These are phyloP conservation scores for Penicillium frequentans DNA, from an alignment of 2,329 filamentous ascomycete genomes.

Conservation along the genomic window DNA sequence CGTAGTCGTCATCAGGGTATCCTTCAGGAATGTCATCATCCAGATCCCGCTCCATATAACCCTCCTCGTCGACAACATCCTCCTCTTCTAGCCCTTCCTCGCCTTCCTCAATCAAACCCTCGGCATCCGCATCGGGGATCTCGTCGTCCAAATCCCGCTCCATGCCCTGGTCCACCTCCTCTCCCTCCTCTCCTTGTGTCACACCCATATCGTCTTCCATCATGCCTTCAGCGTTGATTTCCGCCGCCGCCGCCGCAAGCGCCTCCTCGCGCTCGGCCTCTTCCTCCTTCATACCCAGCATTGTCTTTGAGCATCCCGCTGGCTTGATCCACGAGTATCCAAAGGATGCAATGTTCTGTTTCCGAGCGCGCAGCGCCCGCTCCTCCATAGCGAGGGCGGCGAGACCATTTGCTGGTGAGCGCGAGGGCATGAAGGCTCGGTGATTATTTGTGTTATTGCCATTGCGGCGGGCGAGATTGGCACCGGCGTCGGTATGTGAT, in stretches of 20 bases:
- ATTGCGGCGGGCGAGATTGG: conserved; percentile 34
- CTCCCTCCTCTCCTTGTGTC: conserved; percentile 22
- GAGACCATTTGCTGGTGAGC: conserved; percentile 61
- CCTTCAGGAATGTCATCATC: conserved; percentile 74
- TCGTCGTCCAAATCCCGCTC: conserved; percentile 48
- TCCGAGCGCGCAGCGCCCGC: conserved; percentile 70
- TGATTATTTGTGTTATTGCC: conserved; percentile 16
- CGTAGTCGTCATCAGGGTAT: conserved; percentile 44
- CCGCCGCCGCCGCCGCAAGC: conserved; percentile 69
- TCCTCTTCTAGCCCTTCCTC: conserved; percentile 45
- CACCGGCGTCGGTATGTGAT: conserved; percentile 22
- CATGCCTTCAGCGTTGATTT: conserved; percentile 54
- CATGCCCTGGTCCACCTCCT: conserved; percentile 41
- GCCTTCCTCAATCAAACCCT: conserved; percentile 41
- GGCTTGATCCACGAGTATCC: conserved; percentile 89
- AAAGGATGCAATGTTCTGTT: conserved; percentile 79
- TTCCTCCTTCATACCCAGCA: conserved; percentile 88
- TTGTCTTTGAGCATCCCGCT: conserved; percentile 82
- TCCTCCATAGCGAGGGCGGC: conserved; percentile 75
- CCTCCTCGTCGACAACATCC: conserved; percentile 54
- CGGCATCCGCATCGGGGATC: conserved; percentile 43
- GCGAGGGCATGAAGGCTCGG: conserved; percentile 43
- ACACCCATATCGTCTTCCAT: conserved; percentile 41
- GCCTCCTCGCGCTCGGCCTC: conserved; percentile 85
- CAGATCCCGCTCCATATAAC: conserved; percentile 59